phyloP scores from a whole-genome alignment of 306 rosid species.

The Gleditsia sinensis region DNA sequence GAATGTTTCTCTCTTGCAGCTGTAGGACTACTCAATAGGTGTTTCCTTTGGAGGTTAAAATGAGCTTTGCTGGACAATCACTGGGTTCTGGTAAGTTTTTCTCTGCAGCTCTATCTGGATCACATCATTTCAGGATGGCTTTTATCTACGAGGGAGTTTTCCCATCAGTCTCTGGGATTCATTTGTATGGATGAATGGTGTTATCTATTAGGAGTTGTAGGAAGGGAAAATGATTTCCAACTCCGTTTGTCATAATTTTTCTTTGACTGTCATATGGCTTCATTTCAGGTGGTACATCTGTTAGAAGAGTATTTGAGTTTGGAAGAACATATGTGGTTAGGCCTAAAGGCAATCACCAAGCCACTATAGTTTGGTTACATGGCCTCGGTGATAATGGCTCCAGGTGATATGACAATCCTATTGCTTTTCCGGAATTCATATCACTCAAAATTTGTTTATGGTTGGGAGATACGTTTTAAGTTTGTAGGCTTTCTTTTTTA shows the following conservation, averaged over 20 bases:
- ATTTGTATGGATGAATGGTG: not conserved
- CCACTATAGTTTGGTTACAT: slow-evolving; percentile 94
- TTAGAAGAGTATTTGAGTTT: slow-evolving; percentile 70
- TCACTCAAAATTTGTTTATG: not conserved
- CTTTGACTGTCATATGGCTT: slow-evolving; percentile 16
- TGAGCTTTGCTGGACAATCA: slow-evolving; percentile 77
- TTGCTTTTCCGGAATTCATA: slow-evolving; percentile 7
- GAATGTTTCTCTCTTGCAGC: slow-evolving; percentile 50
- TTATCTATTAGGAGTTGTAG: slow-evolving; percentile 9
- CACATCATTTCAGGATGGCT: slow-evolving; percentile 3
- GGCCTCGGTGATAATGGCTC: slow-evolving; percentile 98
- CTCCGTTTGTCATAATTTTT: slow-evolving; percentile 11
- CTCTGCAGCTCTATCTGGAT: slow-evolving; percentile 8
- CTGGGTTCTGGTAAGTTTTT: slow-evolving; percentile 73
- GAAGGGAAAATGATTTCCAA: slow-evolving; percentile 8
- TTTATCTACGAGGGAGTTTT: slow-evolving; percentile 8
- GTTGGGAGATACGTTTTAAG: slow-evolving; percentile 7
- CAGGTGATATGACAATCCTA: slow-evolving; percentile 57
- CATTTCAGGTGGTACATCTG: slow-evolving; percentile 66
- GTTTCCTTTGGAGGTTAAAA: slow-evolving; percentile 49
- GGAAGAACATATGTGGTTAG: slow-evolving; percentile 92
- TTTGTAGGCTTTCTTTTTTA: not conserved
- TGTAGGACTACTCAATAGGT: slow-evolving; percentile 32
- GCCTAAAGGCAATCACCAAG: slow-evolving; percentile 98
- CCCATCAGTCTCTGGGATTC: not conserved